These are phyloP conservation scores for Coniochaeta hoffmannii DNA, from an alignment of 2,329 filamentous ascomycete genomes.

Conservation along the genomic window DNA sequence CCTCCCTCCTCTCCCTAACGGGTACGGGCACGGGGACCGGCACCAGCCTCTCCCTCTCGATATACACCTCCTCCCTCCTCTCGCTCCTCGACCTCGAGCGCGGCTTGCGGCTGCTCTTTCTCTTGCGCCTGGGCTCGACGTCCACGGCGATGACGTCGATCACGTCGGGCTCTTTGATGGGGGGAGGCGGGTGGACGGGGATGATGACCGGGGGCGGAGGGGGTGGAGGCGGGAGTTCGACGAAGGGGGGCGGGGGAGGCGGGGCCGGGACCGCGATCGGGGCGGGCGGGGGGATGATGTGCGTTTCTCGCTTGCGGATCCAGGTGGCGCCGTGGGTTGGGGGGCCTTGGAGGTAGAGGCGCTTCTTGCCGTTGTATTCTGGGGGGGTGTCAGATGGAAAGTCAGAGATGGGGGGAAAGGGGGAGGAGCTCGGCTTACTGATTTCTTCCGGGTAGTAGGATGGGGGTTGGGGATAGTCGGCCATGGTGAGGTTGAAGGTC, in stretches of 20 bases:
- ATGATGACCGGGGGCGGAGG: slow-evolving; percentile 1
- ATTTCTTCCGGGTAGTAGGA: background rate
- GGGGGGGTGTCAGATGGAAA: background rate
- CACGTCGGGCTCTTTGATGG: slow-evolving; percentile 15
- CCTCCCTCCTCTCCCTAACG: slow-evolving; percentile 15
- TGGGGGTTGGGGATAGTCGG: background rate
- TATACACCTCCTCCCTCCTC: slow-evolving; percentile 38
- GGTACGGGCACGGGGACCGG: slow-evolving; percentile 26
- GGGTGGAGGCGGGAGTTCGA: slow-evolving; percentile 11
- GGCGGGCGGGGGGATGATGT: slow-evolving; percentile 26
- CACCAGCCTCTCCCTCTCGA: slow-evolving; percentile 43
- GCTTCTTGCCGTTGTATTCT: slow-evolving; percentile 24
- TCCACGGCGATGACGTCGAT: slow-evolving; percentile 37
- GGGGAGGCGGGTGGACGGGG: slow-evolving; percentile 3
- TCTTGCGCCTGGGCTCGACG: slow-evolving; percentile 25
- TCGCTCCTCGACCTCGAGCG: slow-evolving; percentile 22
- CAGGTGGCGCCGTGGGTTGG: slow-evolving; percentile 24
- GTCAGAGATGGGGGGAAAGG: background rate
- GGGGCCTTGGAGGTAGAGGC: slow-evolving; percentile 32
- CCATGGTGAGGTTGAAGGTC: background rate
- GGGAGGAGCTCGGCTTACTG: background rate
- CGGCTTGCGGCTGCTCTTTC: slow-evolving; percentile 10
- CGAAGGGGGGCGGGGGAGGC: slow-evolving; percentile 17
- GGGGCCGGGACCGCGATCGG: slow-evolving; percentile 14
- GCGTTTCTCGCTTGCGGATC: slow-evolving; percentile 28